Evolutionary conservation across 2,329 filamentous ascomycete species (phyloP), one percentile per base, ranked within the genome.

Genomic region (Harringtonia aguacate): DNA sequence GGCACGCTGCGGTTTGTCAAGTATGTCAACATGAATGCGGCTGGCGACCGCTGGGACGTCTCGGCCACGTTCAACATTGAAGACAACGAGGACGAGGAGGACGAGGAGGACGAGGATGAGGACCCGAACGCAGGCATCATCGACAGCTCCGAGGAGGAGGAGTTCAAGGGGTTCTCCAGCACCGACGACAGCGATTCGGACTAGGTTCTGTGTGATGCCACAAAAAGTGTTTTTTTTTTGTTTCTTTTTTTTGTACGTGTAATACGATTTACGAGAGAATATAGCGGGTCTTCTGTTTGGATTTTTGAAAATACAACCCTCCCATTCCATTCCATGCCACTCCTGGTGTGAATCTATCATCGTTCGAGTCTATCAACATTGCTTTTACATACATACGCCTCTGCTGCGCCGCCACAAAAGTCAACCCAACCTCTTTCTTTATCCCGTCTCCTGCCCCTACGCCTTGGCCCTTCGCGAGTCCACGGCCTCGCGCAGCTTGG

Each of bases 1-100:
- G 89, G 86, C 14, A 83, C 84, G 14, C 70, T 98, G 58, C 82
- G 86, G 60, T 98, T 98, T 59, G 88, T 97, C 56, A 98, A 97
- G 69, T 98, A 97, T 61, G 84, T 98, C 20, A 94, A 84, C 62
- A 72, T 72, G 47, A 77, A 73, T 41, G 92, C 92, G 8, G 77
- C 77, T 57, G 92, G 92, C 1, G 92, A 97, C 64, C 74, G 92
- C 36, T 97, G 89, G 87, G 92, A 98, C 65, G 72, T 97, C 40
- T 82, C 79, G 38, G 92, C 80, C 1, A 79, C 79, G 29, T 86
- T 85, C 60, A 86, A 82, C 21, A 81, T 95, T 28, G 73, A 74
- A 50, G 73, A 77, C 46, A 59, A 67, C 31, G 72, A 73, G 2
- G 68, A 64, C 0, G 65, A 62, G 1, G 63, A 59, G 3, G 60